Conservation (phyloP, 345 rosid genomes). For the Murraya koenigii region DNA sequence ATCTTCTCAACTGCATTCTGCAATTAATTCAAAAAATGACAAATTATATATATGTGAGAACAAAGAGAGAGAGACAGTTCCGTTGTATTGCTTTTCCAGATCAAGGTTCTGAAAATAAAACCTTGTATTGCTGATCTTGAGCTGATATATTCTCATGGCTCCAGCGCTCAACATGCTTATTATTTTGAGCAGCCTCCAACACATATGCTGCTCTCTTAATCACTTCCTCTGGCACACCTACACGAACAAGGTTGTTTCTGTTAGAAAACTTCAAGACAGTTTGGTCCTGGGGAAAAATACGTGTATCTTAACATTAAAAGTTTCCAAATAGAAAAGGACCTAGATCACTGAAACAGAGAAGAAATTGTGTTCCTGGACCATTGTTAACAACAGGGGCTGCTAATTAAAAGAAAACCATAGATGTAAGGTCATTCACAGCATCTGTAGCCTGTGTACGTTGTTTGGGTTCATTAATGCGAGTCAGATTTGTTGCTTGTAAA, state of each 20-base stretch:
- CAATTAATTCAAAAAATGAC: not conserved
- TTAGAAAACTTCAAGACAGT: not conserved
- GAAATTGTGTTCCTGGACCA: not conserved
- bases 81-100: not conserved
- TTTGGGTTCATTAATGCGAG: not conserved
- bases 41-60: not conserved
- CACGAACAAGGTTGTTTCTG: constrained; percentile 8
- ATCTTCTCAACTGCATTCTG: constrained; percentile 78
- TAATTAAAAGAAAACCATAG: not conserved
- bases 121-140: constrained; percentile 73
- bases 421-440: not conserved
- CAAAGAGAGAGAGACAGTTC: not conserved
- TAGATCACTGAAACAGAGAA: not conserved
- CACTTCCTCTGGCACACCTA: constrained; percentile 83
- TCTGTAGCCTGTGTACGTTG: not conserved
- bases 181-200: constrained; percentile 51
- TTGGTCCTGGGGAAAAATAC: not conserved
- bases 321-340: not conserved
- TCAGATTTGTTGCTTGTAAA: not conserved
- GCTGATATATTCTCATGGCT: constrained; percentile 54
- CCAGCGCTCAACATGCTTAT: constrained; percentile 45
- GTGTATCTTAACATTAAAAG: not conserved
- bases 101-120: constrained; percentile 16
- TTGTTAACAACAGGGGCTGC: not conserved
- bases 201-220: constrained; percentile 71